Percentiles rank a stretch among this genome's conserved stretches.
phyloP scores from a whole-genome alignment of 495 filamentous ascomycete species.

The Annulohypoxylon maeteangense region DNA sequence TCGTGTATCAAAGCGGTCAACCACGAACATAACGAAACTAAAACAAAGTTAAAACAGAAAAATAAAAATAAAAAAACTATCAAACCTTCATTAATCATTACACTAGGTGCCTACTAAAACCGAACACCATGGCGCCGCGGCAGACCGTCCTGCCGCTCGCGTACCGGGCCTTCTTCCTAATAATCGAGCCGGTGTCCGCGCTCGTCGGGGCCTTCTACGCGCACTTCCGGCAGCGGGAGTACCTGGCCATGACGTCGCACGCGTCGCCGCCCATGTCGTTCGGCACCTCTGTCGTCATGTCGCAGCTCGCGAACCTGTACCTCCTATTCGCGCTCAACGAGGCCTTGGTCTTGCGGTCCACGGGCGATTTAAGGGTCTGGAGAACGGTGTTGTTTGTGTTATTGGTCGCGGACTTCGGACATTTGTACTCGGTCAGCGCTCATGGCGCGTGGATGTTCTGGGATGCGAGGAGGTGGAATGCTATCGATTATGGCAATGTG shows the following conservation, averaged over 20 bases:
- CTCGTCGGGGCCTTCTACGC: conserved; percentile 73
- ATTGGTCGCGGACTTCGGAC: conserved; percentile 74
- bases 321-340: conserved; percentile 75
- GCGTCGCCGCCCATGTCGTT: conserved; percentile 54
- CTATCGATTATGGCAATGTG: conserved; percentile 73
- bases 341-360: conserved; percentile 71
- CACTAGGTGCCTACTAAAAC: too few relatives aligned
- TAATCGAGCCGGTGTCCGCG: conserved; percentile 73
- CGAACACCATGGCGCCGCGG: conserved; percentile 44
- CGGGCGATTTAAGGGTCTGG: conserved; percentile 72
- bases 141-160: conserved; percentile 52
- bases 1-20: background rate
- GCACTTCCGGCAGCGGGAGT: conserved; percentile 63
- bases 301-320: conserved; percentile 73
- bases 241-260: conserved; percentile 68
- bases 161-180: conserved; percentile 73
- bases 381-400: conserved; percentile 67
- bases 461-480: conserved; percentile 67
- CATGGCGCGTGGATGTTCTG: conserved; percentile 67
- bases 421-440: conserved; percentile 66
- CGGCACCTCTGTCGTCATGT: conserved; percentile 65
- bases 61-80: background rate
- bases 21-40: background rate
- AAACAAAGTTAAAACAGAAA: background rate
- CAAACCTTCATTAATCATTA: background rate